Base-by-base conservation (phyloP, 306 rosid species). In the Acacia melanoxylon region DNA sequence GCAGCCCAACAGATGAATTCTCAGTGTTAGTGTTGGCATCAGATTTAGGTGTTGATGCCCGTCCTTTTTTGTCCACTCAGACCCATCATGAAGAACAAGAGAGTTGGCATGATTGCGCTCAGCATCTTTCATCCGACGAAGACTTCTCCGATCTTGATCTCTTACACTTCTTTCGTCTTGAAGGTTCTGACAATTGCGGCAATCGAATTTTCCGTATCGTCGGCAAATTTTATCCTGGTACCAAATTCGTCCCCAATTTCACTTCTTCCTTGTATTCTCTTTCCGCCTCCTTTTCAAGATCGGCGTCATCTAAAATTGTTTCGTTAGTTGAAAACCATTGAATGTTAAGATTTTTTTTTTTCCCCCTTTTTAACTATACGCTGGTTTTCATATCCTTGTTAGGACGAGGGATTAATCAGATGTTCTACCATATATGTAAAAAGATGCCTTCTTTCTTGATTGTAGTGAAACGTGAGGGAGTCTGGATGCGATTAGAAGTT, bases 101-200 rank as follows among this genome's bases (percentile, higher is more conserved):
- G 13, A 89, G 61, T 2, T 95, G 93, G 96, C 93, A 95, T 56
- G 98, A 93, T 11, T 95, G 99, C 75, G 78, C 96, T 40, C 98
- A 91, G 72, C 35, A 81, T 78, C 95, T 90, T 41, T 80, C 78
- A 63, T 85, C 96, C 52, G 94, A 95, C 62, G 99, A 95, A 76
- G 99, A 95, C 79, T 95, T 95, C 87, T 93, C 94, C 56, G 99
- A 95, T 85, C 99, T 95, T 81, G 97, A 95, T 24, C 83, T 67
- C 20, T 76, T 95, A 78, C 97, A 91, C 44, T 93, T 95, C 86
- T 78, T 92, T 19, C 75, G 87, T 42, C 83, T 87, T 35, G 91
- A 95, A 74, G 99, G 99, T 83, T 74, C 81, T 48, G 98, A 93
- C 81, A 93, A 89, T 77, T 59, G 68, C 48, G 94, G 92, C 3